These are phyloP conservation scores for Arthrobotrys entomopaga DNA, from an alignment of 2,329 filamentous ascomycete genomes.

Conservation along the genomic window DNA sequence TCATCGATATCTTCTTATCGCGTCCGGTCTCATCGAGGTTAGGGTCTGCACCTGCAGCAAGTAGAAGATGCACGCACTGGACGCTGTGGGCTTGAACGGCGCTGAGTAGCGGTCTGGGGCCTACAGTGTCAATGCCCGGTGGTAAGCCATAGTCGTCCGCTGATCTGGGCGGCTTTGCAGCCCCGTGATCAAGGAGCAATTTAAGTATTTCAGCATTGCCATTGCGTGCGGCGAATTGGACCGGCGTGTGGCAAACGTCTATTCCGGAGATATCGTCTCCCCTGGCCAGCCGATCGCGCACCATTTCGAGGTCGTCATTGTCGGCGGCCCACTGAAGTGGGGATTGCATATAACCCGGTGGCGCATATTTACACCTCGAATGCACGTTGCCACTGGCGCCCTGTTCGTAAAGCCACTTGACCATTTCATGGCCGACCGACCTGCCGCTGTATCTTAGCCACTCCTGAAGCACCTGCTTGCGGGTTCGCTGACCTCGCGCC, in stretches of 20 bases:
- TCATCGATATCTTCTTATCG: not conserved
- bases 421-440: slow-evolving; percentile 11
- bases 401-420: slow-evolving; percentile 26
- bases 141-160: slow-evolving; percentile 13
- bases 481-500: slow-evolving; percentile 17
- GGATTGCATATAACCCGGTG: slow-evolving; percentile 19
- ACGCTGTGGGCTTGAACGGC: slow-evolving; percentile 13
- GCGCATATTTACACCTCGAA: slow-evolving; percentile 13
- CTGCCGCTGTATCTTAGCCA: slow-evolving; percentile 22
- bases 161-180: slow-evolving; percentile 16
- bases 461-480: slow-evolving; percentile 16
- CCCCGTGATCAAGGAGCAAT: slow-evolving; percentile 18
- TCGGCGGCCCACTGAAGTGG: slow-evolving; percentile 19
- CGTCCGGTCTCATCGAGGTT: slow-evolving; percentile 3
- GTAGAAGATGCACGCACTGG: slow-evolving; percentile 20
- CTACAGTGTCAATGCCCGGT: slow-evolving; percentile 5
- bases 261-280: slow-evolving; percentile 9
- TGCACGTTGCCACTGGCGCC: slow-evolving; percentile 21
- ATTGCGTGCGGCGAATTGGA: slow-evolving; percentile 6
- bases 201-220: slow-evolving; percentile 18
- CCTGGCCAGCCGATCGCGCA: slow-evolving; percentile 18
- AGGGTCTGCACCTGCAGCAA: slow-evolving; percentile 17
- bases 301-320: slow-evolving; percentile 21
- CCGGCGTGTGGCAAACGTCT: slow-evolving; percentile 16
- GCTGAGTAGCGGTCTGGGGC: slow-evolving; percentile 7